These are phyloP conservation scores for Serendipita sp. DNA, from an alignment of 768 basidiomycete genomes.

Conservation along the genomic window DNA sequence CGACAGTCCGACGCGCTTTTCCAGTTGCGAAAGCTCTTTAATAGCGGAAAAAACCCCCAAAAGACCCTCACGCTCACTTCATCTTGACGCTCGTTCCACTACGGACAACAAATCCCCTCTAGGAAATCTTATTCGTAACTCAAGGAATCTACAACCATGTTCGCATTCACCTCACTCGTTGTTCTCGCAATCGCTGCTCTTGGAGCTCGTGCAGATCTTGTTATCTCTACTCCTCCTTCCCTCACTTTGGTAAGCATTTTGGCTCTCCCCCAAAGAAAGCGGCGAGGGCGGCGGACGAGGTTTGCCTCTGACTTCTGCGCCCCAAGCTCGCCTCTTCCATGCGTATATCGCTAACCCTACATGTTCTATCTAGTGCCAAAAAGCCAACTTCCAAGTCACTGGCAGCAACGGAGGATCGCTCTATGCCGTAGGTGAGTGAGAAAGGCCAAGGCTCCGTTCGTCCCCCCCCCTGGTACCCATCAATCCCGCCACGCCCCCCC, in stretches of 20 bases:
- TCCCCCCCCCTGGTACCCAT: background rate
- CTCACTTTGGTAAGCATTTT: background rate
- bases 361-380: background rate
- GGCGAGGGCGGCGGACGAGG: background rate
- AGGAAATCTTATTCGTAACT: too few relatives aligned
- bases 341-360: background rate
- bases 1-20: background rate
- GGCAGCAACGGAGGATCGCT: background rate
- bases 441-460: background rate
- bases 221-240: constrained; percentile 1
- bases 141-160: background rate
- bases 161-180: background rate
- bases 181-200: background rate
- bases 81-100: background rate
- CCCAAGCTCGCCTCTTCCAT: background rate
- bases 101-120: background rate
- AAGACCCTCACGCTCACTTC: background rate
- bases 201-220: background rate
- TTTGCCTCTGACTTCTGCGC: too few relatives aligned
- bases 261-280: background rate
- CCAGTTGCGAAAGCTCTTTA: background rate
- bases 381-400: background rate
- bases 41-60: background rate
- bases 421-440: background rate
- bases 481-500: background rate